These are phyloP conservation scores for Pseudogymnoascus sp. DNA, from an alignment of 2,329 filamentous ascomycete species.

Conservation along the genomic window DNA sequence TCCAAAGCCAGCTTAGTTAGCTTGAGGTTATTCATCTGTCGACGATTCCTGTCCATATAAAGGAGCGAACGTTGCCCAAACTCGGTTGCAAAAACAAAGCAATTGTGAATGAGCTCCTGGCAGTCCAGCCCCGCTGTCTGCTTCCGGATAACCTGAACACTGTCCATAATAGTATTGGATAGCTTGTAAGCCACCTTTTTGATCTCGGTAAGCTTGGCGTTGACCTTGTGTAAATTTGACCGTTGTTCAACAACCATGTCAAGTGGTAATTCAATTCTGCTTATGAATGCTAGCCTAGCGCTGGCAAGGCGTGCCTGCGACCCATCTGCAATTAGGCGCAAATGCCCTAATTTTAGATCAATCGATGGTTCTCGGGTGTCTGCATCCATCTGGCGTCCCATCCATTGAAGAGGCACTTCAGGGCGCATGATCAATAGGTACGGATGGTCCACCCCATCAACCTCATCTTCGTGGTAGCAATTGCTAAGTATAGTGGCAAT, in stretches of 20 bases:
- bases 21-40: slow-evolving; percentile 95
- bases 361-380: slow-evolving; percentile 68
- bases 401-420: slow-evolving; percentile 72
- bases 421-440: slow-evolving; percentile 82
- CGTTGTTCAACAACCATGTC: slow-evolving; percentile 86
- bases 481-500: slow-evolving; percentile 80
- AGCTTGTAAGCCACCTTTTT: slow-evolving; percentile 93
- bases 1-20: slow-evolving; percentile 87
- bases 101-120: slow-evolving; percentile 93
- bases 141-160: slow-evolving; percentile 81
- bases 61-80: slow-evolving; percentile 91
- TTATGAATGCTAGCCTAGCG: slow-evolving; percentile 69
- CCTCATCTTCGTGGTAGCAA: slow-evolving; percentile 62
- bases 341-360: slow-evolving; percentile 77
- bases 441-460: slow-evolving; percentile 68
- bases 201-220: slow-evolving; percentile 83
- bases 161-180: slow-evolving; percentile 98
- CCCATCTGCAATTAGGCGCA: slow-evolving; percentile 82
- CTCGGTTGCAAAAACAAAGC: slow-evolving; percentile 97
- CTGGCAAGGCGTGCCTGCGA: slow-evolving; percentile 69
- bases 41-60: slow-evolving; percentile 91
- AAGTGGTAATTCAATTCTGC: slow-evolving; percentile 73
- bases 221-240: slow-evolving; percentile 88
- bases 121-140: slow-evolving; percentile 80
- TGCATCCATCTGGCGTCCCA: slow-evolving; percentile 64